phyloP scores from a whole-genome alignment of 108 stramenopile genomes.

The Nitzschia inconspicua region DNA sequence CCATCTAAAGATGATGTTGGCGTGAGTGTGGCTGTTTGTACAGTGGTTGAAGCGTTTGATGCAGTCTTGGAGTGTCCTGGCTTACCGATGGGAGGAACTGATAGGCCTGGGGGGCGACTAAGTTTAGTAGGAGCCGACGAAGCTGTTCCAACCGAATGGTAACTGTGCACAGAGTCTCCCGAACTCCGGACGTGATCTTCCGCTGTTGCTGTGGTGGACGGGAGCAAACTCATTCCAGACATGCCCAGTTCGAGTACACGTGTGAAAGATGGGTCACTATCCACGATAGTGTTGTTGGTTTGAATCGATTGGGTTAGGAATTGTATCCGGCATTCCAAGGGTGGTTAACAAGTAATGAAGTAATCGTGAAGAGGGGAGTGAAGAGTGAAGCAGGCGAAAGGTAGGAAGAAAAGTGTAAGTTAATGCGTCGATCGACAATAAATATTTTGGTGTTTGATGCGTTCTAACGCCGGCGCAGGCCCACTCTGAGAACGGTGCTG shows the following conservation, averaged over 20 bases:
- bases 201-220: not conserved
- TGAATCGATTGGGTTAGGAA: too few relatives aligned
- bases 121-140: conserved; percentile 13
- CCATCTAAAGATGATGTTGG: conserved; percentile 47
- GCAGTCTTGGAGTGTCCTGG: conserved; percentile 26
- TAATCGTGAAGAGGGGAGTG: too few relatives aligned
- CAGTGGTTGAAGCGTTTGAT: conserved; percentile 30
- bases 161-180: conserved; percentile 29
- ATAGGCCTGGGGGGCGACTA: conserved; percentile 23
- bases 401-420: too few relatives aligned
- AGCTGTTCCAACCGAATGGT: conserved; percentile 8
- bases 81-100: conserved; percentile 35
- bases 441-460: too few relatives aligned
- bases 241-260: conserved; percentile 27
- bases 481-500: too few relatives aligned
- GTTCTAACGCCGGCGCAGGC: too few relatives aligned
- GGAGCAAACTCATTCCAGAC: conserved; percentile 37
- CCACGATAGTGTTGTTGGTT: too few relatives aligned
- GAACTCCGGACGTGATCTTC: conserved; percentile 14
- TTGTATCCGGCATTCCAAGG: too few relatives aligned
- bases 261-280: too few relatives aligned
- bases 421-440: too few relatives aligned
- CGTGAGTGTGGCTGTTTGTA: conserved; percentile 35
- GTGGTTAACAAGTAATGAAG: too few relatives aligned
- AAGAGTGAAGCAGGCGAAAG: too few relatives aligned